Conservation (phyloP, 306 rosid species). For the Vigna reflexopilosa region DNA sequence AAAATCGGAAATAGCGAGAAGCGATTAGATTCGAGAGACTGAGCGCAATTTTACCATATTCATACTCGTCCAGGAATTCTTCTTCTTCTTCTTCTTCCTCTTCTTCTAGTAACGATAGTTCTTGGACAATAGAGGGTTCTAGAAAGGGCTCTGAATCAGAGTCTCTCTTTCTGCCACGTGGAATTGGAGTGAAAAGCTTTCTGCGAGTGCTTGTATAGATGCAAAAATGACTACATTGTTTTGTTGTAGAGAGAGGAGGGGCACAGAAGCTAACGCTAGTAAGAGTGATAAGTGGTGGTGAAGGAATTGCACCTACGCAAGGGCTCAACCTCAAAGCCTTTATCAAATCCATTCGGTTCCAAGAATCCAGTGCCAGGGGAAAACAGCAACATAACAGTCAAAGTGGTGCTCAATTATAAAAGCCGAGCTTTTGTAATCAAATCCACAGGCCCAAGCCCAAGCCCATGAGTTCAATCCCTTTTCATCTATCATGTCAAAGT, state of each 20-base stretch:
- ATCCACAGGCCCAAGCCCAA: neutral
- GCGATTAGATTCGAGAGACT: slow-evolving; percentile 1
- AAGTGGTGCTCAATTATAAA: neutral
- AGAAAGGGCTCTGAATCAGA: slow-evolving; percentile 65
- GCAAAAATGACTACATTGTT: slow-evolving; percentile 31
- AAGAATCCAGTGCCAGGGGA: neutral
- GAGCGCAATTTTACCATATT: slow-evolving; percentile 40
- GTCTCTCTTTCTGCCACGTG: slow-evolving; percentile 53
- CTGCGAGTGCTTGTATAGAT: slow-evolving; percentile 31
- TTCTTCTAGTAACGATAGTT: slow-evolving; percentile 55
- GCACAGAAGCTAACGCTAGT: slow-evolving; percentile 24
- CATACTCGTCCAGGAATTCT: slow-evolving; percentile 28
- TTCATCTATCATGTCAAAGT: neutral
- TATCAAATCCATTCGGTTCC: slow-evolving; percentile 48
- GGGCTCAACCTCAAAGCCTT: slow-evolving; percentile 39
- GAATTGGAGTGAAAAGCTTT: slow-evolving; percentile 36
- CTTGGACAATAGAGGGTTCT: slow-evolving; percentile 61
- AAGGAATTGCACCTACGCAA: slow-evolving; percentile 33
- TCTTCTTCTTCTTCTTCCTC: slow-evolving; percentile 49
- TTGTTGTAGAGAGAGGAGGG: slow-evolving; percentile 33
- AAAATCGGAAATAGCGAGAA: neutral
- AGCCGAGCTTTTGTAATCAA: neutral
- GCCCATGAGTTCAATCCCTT: neutral
- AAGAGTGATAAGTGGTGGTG: slow-evolving; percentile 36
- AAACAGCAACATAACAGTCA: neutral